Evolutionary conservation across 805 yeast genomes (phyloP), one percentile per base, ranked within the genome.

Genomic region (Candida easanensis): DNA sequence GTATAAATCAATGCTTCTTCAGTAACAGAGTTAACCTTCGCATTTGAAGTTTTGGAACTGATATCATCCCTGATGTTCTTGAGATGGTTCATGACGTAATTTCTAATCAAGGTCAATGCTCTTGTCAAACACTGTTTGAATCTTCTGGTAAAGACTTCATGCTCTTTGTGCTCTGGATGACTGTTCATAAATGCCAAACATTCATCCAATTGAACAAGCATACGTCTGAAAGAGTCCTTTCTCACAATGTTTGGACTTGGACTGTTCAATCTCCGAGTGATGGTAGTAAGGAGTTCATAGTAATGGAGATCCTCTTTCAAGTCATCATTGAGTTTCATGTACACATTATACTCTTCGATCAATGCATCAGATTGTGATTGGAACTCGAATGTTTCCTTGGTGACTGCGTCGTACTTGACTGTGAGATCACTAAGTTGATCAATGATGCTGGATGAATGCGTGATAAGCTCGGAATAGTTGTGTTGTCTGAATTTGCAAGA

Each of bases 51-150:
- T 41, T 63, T 66, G 11, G 45, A 41, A 2, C 48, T 42, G 23
- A 70, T 57, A 14, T 65, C 67, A 43, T 50, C 56, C 39, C 58
- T 54, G 2, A 61, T 49, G 21, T 53, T 58, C 42, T 70, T 69
- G 43, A 78, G 49, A 43, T 62, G 68, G 30, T 55, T 58, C 9
- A 69, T 70, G 42, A 86, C 63, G 57, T 82, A 88, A 54, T 82
- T 86, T 49, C 83, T 75, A 14, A 88, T 77, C 46, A 91, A 68
- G 0, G 93, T 80, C 36, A 88, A 70, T 1, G 95, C 82, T 45
- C 96, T 74, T 1, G 90, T 80, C 74, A 88, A 71, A 56, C 96
- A 87, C 54, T 87, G 95, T 48, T 85, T 78, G 65, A 87, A 88
- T 45, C 90, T 75, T 49, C 80, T 77, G 2, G 78, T 57, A 21